Conservation (phyloP, 768 basidiomycete genomes). For the Rhodosporidiobolus odoratus region DNA sequence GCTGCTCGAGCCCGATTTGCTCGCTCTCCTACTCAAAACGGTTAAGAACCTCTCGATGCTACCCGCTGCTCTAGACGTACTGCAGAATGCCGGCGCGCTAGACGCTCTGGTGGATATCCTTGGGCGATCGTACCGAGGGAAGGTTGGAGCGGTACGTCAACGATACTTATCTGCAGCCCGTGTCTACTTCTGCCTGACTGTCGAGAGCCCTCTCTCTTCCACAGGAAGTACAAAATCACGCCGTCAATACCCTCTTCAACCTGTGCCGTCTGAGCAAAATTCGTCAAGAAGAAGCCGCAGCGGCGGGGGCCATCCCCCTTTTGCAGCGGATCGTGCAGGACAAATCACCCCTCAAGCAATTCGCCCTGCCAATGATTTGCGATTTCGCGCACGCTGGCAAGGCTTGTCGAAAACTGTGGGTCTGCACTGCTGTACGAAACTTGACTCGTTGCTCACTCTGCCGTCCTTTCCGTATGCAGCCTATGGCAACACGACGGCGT, state of each 20-base stretch:
- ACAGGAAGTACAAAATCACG: slow-evolving; percentile 93
- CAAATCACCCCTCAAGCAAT: slow-evolving; percentile 89
- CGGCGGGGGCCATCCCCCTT: slow-evolving; percentile 87
- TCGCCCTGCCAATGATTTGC: slow-evolving; percentile 92
- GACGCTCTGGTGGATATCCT: slow-evolving; percentile 82
- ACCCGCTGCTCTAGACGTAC: slow-evolving; percentile 75
- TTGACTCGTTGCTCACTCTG: not conserved
- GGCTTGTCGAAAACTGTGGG: slow-evolving; percentile 67
- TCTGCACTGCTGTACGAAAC: too few species aligned
- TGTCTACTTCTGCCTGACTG: not conserved
- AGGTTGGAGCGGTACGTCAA: slow-evolving; percentile 77
- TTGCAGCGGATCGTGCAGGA: slow-evolving; percentile 81
- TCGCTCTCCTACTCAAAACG: slow-evolving; percentile 84
- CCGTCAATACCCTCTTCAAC: slow-evolving; percentile 96
- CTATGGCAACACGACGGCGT: slow-evolving; percentile 89
- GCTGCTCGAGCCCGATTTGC: slow-evolving; percentile 75
- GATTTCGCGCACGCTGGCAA: slow-evolving; percentile 94
- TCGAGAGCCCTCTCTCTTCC: not conserved
- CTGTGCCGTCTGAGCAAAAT: slow-evolving; percentile 90
- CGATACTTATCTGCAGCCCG: too few species aligned
- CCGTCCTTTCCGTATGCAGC: not conserved
- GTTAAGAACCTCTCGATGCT: slow-evolving; percentile 96
- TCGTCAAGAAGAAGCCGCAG: slow-evolving; percentile 93
- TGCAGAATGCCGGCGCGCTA: slow-evolving; percentile 93
- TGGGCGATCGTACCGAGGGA: slow-evolving; percentile 70